Percentiles rank a stretch among this genome's conserved stretches.
phyloP scores from a whole-genome alignment of 164 flowering plant species.

The Amborella trichopoda region DNA sequence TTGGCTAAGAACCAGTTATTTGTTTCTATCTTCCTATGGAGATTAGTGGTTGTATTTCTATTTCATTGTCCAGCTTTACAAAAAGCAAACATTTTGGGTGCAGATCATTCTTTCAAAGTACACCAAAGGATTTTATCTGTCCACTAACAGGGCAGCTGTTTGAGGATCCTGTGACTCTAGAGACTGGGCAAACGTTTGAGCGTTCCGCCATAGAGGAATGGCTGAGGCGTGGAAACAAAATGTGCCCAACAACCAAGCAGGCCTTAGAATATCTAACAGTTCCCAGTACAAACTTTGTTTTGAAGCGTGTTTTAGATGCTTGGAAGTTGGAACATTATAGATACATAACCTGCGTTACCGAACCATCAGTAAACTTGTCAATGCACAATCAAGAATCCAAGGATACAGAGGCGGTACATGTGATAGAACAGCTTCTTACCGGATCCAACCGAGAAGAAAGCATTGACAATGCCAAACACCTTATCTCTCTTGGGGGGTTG shows the following conservation, averaged over 20 bases:
- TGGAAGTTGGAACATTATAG: slow-evolving; percentile 43
- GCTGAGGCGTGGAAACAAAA: slow-evolving; percentile 42
- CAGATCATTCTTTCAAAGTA: slow-evolving; percentile 22
- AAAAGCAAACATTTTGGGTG: slow-evolving; percentile 18
- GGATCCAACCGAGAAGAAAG: slow-evolving; percentile 27
- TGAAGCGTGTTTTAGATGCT: slow-evolving; percentile 43
- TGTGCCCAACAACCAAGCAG: slow-evolving; percentile 53
- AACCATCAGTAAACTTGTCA: slow-evolving; percentile 12
- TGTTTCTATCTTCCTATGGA: too few species aligned
- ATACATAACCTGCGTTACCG: slow-evolving; percentile 23
- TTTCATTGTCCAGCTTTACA: too few species aligned
- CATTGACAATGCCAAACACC: slow-evolving; percentile 25
- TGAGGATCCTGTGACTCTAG: slow-evolving; percentile 69
- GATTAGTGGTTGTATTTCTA: too few species aligned
- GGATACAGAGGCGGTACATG: slow-evolving; percentile 24
- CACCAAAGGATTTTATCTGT: slow-evolving; percentile 49
- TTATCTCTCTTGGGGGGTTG: slow-evolving; percentile 54
- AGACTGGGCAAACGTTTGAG: slow-evolving; percentile 74
- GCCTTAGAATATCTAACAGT: slow-evolving; percentile 23
- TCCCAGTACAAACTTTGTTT: slow-evolving; percentile 41
- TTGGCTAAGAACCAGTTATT: too few species aligned
- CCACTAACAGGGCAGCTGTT: slow-evolving; percentile 54
- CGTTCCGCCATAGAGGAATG: slow-evolving; percentile 40
- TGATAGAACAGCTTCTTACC: slow-evolving; percentile 44
- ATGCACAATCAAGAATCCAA: slow-evolving; percentile 11